These are phyloP conservation scores for Ophiostoma triangulosporum DNA, from an alignment of 2,329 filamentous ascomycete species.

Conservation along the genomic window DNA sequence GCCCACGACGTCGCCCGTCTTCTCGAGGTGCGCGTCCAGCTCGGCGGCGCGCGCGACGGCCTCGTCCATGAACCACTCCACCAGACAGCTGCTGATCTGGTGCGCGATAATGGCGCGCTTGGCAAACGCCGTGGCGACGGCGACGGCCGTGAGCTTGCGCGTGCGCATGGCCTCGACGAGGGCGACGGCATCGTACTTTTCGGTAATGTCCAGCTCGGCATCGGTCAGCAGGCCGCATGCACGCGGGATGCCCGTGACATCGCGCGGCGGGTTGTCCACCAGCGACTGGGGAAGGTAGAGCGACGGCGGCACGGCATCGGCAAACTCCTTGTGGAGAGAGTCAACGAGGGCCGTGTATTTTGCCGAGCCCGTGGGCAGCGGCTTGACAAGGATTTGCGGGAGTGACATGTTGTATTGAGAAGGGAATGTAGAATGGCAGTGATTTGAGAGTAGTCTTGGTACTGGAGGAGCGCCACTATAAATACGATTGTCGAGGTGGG, in stretches of 20 bases:
- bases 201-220: slow-evolving; percentile 7
- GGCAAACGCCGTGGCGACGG: slow-evolving; percentile 7
- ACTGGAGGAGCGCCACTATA: too few relatives aligned
- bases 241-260: slow-evolving; percentile 4
- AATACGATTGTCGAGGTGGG: too few relatives aligned
- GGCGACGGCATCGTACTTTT: slow-evolving; percentile 3
- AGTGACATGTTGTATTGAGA: neutral
- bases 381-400: neutral
- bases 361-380: neutral
- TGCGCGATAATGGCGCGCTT: slow-evolving; percentile 8
- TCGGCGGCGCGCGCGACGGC: slow-evolving; percentile 20
- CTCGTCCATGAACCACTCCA: slow-evolving; percentile 25
- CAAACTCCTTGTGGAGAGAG: neutral
- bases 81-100: slow-evolving; percentile 27
- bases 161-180: slow-evolving; percentile 1
- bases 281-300: neutral
- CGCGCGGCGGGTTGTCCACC: neutral
- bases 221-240: slow-evolving; percentile 7
- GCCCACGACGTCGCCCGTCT: slow-evolving; percentile 20
- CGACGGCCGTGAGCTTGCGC: slow-evolving; percentile 4
- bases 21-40: slow-evolving; percentile 21
- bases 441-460: neutral
- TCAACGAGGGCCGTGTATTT: neutral
- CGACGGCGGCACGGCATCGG: neutral
- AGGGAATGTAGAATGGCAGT: neutral